Percentiles rank a stretch among this genome's conserved stretches.
phyloP scores from a whole-genome alignment of 129 eudicot species.

The Tanacetum coccineum region DNA sequence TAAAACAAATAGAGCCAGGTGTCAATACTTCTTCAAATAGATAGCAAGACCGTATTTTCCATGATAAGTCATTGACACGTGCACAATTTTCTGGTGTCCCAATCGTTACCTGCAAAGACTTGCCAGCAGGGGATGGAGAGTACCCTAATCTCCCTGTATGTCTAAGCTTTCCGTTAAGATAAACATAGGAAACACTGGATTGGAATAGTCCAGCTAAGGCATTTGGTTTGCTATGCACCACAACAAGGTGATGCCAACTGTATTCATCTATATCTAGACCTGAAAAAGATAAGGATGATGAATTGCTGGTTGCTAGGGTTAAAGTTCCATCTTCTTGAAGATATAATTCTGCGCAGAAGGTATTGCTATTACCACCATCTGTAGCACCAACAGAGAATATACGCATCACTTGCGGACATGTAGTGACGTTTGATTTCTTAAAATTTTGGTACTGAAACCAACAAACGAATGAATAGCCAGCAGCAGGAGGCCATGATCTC shows the following conservation, averaged over 20 bases:
- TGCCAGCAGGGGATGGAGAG: constrained; percentile 88
- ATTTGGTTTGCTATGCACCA: constrained; percentile 94
- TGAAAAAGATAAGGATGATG: constrained; percentile 71
- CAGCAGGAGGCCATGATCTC: constrained; percentile 99
- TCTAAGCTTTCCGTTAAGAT: constrained; percentile 83
- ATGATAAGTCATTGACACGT: constrained; percentile 65
- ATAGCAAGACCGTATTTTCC: constrained; percentile 89
- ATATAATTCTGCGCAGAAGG: constrained; percentile 78
- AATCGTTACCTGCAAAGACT: constrained; percentile 83
- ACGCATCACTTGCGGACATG: constrained; percentile 49
- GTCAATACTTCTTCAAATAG: constrained; percentile 94
- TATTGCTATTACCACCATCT: constrained; percentile 39
- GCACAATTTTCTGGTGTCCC: constrained; percentile 80
- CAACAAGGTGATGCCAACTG: constrained; percentile 95
- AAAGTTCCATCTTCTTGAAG: constrained; percentile 89
- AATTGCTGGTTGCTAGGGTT: constrained; percentile 86
- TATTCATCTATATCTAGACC: constrained; percentile 88
- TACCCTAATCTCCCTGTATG: constrained; percentile 95
- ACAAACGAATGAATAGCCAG: constrained; percentile 96
- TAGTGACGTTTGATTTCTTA: constrained; percentile 44
- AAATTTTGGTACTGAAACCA: constrained; percentile 90
- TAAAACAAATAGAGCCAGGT: constrained; percentile 85
- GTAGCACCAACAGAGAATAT: constrained; percentile 85
- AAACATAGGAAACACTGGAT: constrained; percentile 87
- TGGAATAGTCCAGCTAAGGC: constrained; percentile 97